A percentile compares a stretch with the other conserved stretches of the same genome.
Evolutionary conservation across 2,329 filamentous ascomycete species (phyloP).

Genomic region (Seiridium cupressi): DNA sequence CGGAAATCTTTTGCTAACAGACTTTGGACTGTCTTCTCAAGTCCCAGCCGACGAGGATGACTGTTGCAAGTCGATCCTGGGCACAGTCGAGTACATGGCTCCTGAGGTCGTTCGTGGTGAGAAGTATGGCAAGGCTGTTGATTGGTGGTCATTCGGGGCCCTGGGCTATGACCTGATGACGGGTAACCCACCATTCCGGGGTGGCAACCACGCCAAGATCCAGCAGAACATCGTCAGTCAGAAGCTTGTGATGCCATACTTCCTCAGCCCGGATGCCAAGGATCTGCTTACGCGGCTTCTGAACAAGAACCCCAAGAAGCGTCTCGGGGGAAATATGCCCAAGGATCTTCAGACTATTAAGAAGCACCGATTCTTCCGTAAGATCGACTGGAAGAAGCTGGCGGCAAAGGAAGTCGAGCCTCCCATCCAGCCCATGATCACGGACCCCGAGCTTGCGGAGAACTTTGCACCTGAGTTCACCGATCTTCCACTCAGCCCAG

Average conservation of each 20-base stretch:
- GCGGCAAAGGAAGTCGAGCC: conserved; percentile 79
- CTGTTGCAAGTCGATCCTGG: conserved; percentile 84
- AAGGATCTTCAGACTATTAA: conserved; percentile 86
- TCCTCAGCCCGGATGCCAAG: conserved; percentile 86
- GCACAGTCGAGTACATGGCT: conserved; percentile 98
- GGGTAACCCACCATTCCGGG: conserved; percentile 85
- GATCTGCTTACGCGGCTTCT: conserved; percentile 87
- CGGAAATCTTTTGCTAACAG: conserved; percentile 89
- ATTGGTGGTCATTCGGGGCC: conserved; percentile 98
- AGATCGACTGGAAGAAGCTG: conserved; percentile 91
- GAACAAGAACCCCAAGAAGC: conserved; percentile 88
- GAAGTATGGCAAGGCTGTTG: conserved; percentile 89
- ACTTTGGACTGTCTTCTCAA: conserved; percentile 91
- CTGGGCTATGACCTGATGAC: conserved; percentile 91
- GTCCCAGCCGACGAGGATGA: conserved; percentile 72
- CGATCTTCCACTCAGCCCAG: conserved; percentile 75
- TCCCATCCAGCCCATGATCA: conserved; percentile 90
- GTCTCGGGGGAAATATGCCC: conserved; percentile 83
- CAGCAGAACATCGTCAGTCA: conserved; percentile 94
- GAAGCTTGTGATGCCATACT: conserved; percentile 87
- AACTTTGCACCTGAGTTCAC: conserved; percentile 97
- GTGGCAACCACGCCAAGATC: conserved; percentile 89
- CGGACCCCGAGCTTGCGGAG: conserved; percentile 92
- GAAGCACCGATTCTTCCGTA: conserved; percentile 93
- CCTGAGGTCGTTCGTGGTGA: conserved; percentile 88